A percentile compares a stretch with the other conserved stretches of the same genome.
Evolutionary conservation across 2,329 filamentous ascomycete species (phyloP).

Genomic region (Bertia moriformis): DNA sequence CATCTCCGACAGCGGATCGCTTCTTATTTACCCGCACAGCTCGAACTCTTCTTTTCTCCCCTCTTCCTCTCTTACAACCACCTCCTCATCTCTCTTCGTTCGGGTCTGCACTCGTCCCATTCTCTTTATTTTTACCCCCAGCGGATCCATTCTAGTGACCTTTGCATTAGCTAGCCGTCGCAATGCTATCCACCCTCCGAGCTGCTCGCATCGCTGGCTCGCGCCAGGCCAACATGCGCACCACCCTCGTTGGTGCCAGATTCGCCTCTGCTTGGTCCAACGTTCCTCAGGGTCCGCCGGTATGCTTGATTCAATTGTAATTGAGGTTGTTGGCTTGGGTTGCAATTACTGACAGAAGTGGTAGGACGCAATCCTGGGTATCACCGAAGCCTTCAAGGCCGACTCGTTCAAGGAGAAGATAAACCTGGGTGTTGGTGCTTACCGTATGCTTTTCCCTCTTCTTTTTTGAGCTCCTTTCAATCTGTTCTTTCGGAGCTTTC

Average conservation of each 20-base stretch:
- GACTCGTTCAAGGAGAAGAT: conserved; percentile 90
- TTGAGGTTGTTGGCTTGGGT: conserved; percentile 2
- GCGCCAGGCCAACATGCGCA: conserved; percentile 20
- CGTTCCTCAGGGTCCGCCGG: conserved; percentile 85
- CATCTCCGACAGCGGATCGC: no score
- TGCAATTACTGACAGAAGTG: conserved; percentile 8
- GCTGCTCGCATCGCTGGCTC: conserved; percentile 21
- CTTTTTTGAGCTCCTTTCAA: no score
- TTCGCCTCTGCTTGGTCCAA: conserved; percentile 77
- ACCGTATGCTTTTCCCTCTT: conserved; percentile 39
- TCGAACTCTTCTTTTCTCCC: no score
- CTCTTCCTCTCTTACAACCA: no score
- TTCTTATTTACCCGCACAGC: no score
- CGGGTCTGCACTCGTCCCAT: no score
- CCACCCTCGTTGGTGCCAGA: conserved; percentile 27
- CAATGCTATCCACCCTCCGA: conserved; percentile 29
- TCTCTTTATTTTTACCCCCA: no score
- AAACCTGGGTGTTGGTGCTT: conserved; percentile 94
- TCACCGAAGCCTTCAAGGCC: conserved; percentile 98
- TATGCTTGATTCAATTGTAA: conserved; percentile 31
- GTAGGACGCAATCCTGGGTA: conserved; percentile 32
- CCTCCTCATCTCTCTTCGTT: no score
- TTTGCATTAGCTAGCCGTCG: background rate
- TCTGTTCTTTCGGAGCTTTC: no score
- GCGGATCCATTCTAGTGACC: no score